phyloP scores from a whole-genome alignment of 78 protist species.

The Dictyostelium citrinum region DNA sequence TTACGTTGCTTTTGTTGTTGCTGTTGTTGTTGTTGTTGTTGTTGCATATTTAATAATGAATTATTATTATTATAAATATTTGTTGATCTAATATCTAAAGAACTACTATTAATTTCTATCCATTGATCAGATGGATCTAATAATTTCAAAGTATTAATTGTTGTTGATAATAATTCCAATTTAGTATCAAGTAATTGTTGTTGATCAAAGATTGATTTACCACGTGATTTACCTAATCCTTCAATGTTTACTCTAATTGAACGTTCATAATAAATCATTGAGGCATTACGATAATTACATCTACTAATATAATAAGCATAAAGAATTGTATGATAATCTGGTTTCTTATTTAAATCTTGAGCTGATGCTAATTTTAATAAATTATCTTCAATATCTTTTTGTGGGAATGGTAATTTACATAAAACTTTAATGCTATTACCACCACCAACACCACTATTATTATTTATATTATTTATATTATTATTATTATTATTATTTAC shows the following conservation, averaged over 20 bases:
- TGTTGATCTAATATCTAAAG: not conserved
- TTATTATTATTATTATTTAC: not conserved
- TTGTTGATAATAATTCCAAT: slow-evolving; percentile 14
- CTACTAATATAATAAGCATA: slow-evolving; percentile 55
- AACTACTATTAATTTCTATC: slow-evolving; percentile 7
- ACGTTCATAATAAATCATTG: slow-evolving; percentile 29
- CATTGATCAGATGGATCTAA: slow-evolving; percentile 1
- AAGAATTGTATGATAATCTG: slow-evolving; percentile 57
- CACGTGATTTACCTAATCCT: not conserved
- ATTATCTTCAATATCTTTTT: not conserved
- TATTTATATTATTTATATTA: not conserved
- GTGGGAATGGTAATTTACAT: slow-evolving; percentile 33
- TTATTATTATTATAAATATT: not conserved
- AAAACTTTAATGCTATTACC: not conserved
- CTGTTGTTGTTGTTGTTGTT: not conserved
- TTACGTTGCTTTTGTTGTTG: not conserved
- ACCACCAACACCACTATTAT: not conserved
- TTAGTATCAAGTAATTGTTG: not conserved
- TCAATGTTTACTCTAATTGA: slow-evolving; percentile 21
- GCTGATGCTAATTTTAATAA: not conserved
- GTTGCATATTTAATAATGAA: not conserved
- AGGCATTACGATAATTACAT: slow-evolving; percentile 54
- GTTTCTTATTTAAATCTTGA: slow-evolving; percentile 42
- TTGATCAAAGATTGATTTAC: slow-evolving; percentile 15
- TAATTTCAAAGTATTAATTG: slow-evolving; percentile 21